Evolutionary conservation across 805 yeast genomes (phyloP), one percentile per base, ranked within the genome.

Genomic region (Ogataea paraovalis): DNA sequence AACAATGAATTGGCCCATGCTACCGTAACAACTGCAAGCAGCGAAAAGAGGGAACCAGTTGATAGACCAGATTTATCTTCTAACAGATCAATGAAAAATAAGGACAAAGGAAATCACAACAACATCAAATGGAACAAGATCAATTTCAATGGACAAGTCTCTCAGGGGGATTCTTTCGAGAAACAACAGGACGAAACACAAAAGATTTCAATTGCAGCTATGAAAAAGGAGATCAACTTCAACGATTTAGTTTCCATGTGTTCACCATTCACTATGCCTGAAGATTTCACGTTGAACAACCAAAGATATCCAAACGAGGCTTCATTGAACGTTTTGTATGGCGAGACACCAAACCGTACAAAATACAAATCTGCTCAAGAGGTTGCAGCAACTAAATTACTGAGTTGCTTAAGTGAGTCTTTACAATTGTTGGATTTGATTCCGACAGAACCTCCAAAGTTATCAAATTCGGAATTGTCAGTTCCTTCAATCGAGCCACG

Each of bases 231-330:
- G 32, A 39, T 39, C 18, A 14, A 23, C 14, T 34, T 48, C n/a
- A 40, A 44, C 20, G 59, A 57, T 38, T 28, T 58, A n/a, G 51
- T 54, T 12, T 50, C 64, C 1, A 46, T 56, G 5, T 59, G 63
- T 43, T 52, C 57, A 2, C 64, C 64, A 0, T 56, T 61, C 39
- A 41, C 44, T 1, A 32, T 58, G n/a, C 54, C 63, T 3, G 53
- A 53, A 10, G 44, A 48, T 20, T 46, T 44, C 39, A 22, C 39
- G 18, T 37, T 49, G n/a, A 47, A 48, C 13, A 48, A 42, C 4
- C 42, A 46, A 8, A 52, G 45, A 43, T 56, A 43, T 39, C 21
- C 50, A 3, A 25, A 39, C 8, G 45, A 48, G 13, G 33, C 54
- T 18, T 33, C 34, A 28, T 39, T 52, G 23, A 46, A 33, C 14